These are phyloP conservation scores for Trichoderma sp. DNA, from an alignment of 2,329 filamentous ascomycete genomes.

Conservation along the genomic window DNA sequence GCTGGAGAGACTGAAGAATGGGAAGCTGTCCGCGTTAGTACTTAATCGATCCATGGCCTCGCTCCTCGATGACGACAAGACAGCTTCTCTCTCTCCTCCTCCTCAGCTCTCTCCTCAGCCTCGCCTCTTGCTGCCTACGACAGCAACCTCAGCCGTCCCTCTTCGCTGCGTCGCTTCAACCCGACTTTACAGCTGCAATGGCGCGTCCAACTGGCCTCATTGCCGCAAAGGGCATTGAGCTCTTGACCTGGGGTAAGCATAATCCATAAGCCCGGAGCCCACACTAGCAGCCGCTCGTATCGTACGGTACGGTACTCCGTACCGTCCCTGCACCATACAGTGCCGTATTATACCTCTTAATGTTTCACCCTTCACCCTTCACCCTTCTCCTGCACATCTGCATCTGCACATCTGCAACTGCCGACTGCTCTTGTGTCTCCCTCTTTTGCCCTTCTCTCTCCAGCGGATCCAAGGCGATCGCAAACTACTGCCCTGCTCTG, in stretches of 20 bases:
- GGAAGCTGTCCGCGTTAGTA: background rate
- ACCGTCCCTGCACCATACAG: no score
- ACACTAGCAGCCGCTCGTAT: background rate
- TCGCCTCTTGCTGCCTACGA: background rate
- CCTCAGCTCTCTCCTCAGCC: background rate
- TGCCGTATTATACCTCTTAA: no score
- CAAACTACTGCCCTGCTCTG: background rate
- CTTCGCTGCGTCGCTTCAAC: background rate
- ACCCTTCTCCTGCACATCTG: no score
- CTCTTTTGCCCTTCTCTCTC: background rate
- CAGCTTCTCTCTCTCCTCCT: background rate
- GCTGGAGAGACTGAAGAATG: background rate
- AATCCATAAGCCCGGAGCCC: no score
- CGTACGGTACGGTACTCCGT: no score
- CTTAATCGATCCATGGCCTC: background rate
- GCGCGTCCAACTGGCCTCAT: constrained; percentile 50
- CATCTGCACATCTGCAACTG: background rate
- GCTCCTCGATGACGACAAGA: background rate
- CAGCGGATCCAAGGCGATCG: background rate
- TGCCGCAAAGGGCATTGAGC: constrained; percentile 61
- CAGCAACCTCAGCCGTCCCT: background rate
- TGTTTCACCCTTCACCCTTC: no score
- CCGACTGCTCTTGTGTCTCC: no score
- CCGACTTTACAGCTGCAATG: constrained; percentile 22
- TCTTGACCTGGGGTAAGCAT: constrained; percentile 51